These are phyloP conservation scores for Albizia julibrissin DNA, from an alignment of 306 rosid genomes.

Conservation along the genomic window DNA sequence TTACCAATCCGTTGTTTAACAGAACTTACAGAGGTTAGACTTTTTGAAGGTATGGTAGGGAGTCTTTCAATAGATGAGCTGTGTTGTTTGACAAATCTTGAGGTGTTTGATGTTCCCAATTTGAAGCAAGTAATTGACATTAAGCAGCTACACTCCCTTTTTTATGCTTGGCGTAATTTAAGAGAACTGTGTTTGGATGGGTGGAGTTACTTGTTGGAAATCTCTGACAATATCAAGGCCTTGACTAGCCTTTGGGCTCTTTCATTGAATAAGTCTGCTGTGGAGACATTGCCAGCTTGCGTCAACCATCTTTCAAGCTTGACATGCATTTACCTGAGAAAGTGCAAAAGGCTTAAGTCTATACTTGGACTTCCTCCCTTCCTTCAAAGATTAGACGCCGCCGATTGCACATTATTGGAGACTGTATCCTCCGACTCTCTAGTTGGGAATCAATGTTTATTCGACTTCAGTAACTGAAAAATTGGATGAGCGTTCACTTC, in stretches of 20 bases:
- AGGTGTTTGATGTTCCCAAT: accelerated
- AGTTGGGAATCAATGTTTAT: not conserved
- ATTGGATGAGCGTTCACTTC: not conserved
- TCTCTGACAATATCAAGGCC: not conserved
- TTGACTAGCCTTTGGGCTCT: no score
- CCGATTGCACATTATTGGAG: not conserved
- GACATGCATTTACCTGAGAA: not conserved
- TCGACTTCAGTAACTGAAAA: not conserved
- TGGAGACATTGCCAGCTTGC: not conserved
- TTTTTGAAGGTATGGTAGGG: not conserved
- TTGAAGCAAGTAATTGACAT: not conserved
- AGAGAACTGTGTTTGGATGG: not conserved
- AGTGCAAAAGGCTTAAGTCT: not conserved
- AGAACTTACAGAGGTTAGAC: accelerated
- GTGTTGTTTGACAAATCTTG: not conserved
- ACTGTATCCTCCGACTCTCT: not conserved
- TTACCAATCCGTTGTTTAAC: not conserved
- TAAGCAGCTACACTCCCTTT: not conserved
- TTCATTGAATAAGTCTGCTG: accelerated
- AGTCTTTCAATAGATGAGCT: not conserved
- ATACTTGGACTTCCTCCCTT: not conserved
- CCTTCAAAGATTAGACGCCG: not conserved
- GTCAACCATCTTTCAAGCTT: not conserved
- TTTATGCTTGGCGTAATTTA: not conserved
- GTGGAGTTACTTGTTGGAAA: not conserved